These are phyloP conservation scores for Fusarium scirpi DNA, from an alignment of 2,329 filamentous ascomycete genomes.

Conservation along the genomic window DNA sequence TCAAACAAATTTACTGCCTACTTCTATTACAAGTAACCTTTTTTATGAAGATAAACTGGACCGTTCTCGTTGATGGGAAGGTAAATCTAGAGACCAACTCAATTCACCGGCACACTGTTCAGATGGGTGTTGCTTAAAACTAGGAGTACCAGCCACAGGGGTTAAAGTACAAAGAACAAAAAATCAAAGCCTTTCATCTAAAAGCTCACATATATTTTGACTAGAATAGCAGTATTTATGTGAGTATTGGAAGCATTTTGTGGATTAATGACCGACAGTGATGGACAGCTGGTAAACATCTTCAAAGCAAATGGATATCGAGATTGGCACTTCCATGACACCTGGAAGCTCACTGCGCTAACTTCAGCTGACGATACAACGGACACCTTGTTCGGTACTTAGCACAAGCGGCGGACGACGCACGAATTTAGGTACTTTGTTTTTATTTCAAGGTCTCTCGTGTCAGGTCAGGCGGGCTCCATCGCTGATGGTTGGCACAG, in stretches of 20 bases:
- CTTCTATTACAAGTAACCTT: neutral
- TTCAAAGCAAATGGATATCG: neutral
- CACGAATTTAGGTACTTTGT: neutral
- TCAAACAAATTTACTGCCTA: too few species aligned
- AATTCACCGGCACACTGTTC: neutral
- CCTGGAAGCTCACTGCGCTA: neutral
- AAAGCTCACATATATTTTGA: neutral
- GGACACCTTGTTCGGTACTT: neutral
- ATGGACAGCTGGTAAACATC: neutral
- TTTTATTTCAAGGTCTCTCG: neutral
- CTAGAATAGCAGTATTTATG: neutral
- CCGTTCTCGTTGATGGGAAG: neutral
- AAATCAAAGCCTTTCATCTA: neutral
- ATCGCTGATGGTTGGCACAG: slow-evolving; percentile 34
- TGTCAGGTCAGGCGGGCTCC: slow-evolving; percentile 18
- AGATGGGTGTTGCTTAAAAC: neutral
- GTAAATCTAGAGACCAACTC: neutral
- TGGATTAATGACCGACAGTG: neutral
- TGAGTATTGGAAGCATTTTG: neutral
- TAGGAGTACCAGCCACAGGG: neutral
- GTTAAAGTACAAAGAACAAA: neutral
- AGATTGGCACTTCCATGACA: neutral
- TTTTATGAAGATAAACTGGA: neutral
- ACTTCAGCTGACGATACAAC: neutral
- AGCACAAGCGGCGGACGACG: accelerated